Evolutionary conservation across 768 basidiomycete genomes (phyloP).

Genomic region (Boletus sp.): DNA sequence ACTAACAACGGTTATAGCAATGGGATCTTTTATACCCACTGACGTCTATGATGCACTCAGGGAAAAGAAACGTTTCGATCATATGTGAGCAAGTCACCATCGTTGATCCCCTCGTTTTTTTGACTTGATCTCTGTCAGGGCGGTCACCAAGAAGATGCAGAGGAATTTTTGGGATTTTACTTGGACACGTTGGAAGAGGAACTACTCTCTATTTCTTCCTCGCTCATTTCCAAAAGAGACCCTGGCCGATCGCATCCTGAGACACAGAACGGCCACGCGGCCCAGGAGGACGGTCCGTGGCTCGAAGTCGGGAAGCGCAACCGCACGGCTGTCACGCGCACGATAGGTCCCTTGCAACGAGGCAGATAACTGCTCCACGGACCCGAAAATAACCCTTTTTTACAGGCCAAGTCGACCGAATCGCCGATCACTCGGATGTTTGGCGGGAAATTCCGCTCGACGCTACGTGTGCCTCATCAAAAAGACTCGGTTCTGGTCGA

Average conservation of each 20-base stretch:
- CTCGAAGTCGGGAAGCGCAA: conserved; percentile 92
- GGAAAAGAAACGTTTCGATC: conserved; percentile 90
- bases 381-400: not conserved
- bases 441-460: conserved; percentile 87
- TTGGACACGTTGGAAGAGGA: conserved; percentile 95
- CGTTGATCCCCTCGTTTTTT: not conserved
- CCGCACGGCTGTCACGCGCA: conserved; percentile 73
- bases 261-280: conserved; percentile 9
- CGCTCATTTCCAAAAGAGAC: conserved; percentile 43
- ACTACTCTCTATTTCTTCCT: conserved; percentile 62
- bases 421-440: conserved; percentile 92
- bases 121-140: conserved; percentile 42
- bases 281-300: conserved; percentile 73
- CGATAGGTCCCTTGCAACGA: conserved; percentile 46
- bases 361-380: not conserved
- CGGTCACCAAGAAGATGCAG: conserved; percentile 96
- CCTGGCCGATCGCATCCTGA: conserved; percentile 12
- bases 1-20: not conserved
- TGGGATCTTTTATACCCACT: conserved; percentile 79
- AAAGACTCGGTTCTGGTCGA: conserved; percentile 73
- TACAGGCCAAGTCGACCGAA: conserved; percentile 72
- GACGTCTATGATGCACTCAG: conserved; percentile 92
- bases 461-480: conserved; percentile 75
- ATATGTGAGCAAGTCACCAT: conserved; percentile 69
- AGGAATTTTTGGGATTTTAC: conserved; percentile 97